phyloP scores from a whole-genome alignment of 352 stramenopile genomes.

The Phytophthora cryptogea region DNA sequence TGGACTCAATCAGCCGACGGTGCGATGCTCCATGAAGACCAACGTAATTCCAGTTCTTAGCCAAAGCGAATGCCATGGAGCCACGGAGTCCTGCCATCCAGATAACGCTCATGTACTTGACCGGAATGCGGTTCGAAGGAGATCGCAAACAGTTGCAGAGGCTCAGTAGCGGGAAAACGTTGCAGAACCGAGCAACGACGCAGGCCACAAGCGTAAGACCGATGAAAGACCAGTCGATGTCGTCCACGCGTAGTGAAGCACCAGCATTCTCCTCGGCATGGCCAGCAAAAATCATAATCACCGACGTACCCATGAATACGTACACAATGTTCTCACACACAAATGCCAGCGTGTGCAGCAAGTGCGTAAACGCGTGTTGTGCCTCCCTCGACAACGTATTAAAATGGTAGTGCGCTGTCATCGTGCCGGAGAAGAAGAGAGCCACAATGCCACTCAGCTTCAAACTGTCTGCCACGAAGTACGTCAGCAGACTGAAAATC shows the following conservation, averaged over 20 bases:
- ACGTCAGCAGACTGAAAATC: conserved; percentile 87
- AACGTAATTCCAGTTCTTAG: conserved; percentile 86
- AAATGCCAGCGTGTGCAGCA: conserved; percentile 84
- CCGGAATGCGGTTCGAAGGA: conserved; percentile 56
- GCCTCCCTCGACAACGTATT: conserved; percentile 82
- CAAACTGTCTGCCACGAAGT: conserved; percentile 80
- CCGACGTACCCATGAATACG: conserved; percentile 87
- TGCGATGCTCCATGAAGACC: conserved; percentile 69
- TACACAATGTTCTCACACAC: conserved; percentile 87
- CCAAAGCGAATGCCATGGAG: conserved; percentile 93
- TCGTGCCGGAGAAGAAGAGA: conserved; percentile 93
- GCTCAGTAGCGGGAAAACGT: conserved; percentile 77
- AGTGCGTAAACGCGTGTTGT: conserved; percentile 84
- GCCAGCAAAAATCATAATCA: conserved; percentile 83
- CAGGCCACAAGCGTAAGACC: conserved; percentile 74
- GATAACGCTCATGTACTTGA: conserved; percentile 85
- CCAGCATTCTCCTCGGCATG: conserved; percentile 63
- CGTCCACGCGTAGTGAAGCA: conserved; percentile 64
- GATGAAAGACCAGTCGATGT: conserved; percentile 86
- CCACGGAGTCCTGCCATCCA: conserved; percentile 94
- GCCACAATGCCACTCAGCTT: conserved; percentile 93
- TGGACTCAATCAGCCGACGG: conserved; percentile 83
- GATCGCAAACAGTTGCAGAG: conserved; percentile 75
- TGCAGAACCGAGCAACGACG: conserved; percentile 72
- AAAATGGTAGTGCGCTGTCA: conserved; percentile 89